phyloP scores from a whole-genome alignment of 306 rosid genomes.

The Lithocarpus polystachyus region DNA sequence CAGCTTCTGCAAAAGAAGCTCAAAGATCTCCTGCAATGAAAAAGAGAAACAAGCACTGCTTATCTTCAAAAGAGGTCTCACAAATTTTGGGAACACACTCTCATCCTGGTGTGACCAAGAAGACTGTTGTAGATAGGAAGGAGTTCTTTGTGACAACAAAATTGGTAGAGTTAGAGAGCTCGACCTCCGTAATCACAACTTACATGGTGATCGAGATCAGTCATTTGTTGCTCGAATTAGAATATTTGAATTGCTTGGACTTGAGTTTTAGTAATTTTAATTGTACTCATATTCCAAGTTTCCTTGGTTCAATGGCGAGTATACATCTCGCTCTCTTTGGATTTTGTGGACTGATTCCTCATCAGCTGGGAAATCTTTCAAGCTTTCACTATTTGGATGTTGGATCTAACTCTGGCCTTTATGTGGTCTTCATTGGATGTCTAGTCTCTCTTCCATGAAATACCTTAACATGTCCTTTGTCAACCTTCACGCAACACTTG shows the following conservation, averaged over 20 bases:
- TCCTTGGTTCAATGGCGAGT: background rate
- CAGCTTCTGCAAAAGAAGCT: too few relatives aligned
- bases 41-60: slow-evolving; percentile 2
- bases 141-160: slow-evolving; percentile 6
- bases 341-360: background rate
- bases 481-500: background rate
- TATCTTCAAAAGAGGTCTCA: background rate
- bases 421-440: slow-evolving; percentile 3
- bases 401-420: background rate
- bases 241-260: slow-evolving; percentile 5
- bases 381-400: background rate
- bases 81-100: background rate
- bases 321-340: background rate
- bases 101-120: background rate
- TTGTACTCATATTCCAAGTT: background rate
- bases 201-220: background rate
- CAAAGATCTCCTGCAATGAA: too few relatives aligned
- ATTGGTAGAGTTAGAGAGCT: slow-evolving; percentile 19
- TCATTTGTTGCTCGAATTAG: background rate
- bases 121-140: slow-evolving; percentile 17
- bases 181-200: background rate
- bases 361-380: slow-evolving; percentile 21
- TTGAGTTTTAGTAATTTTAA: slow-evolving; percentile 1
- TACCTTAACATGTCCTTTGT: background rate
- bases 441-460: slow-evolving; percentile 4